Base-by-base conservation (phyloP, 257 asterid species). In the Orobanche coerulescens region DNA sequence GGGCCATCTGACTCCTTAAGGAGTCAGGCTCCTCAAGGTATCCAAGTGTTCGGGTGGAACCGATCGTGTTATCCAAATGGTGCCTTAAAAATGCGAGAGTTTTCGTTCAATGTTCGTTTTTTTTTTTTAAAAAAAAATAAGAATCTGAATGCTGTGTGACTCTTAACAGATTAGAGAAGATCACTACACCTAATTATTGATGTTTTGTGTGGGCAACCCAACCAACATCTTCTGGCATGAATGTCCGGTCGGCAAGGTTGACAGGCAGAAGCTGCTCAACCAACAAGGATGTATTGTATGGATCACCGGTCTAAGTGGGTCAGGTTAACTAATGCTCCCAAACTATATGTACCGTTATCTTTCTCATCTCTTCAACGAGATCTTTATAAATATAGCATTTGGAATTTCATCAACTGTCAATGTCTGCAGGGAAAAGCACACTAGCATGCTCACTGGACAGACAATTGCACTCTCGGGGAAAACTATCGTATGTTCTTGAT, bases 291-390 rank as follows among this genome's bases (percentile, higher is more conserved):
- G 96, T 71, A 80, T 91, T 52, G 94, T 91, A 58, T 91, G 98
- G 98, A 88, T 91, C 72, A 91, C 98, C 44, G 98, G 98, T 56
- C 92, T 91, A 50, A 91, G 98, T 70, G 98, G 98, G 72, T 91
- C 98, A 79, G 98, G 98, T 91, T 46, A 62, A 42, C 5, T 48
- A 64, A 23, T 42, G 12, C 47, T 26, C 8, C 15, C 22, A 1
- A 28, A 7, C 13, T 26, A 10, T 63, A 24, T 24, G 49, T 57
- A 9, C 3, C 31, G 28, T 46, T 50, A 8, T n/a, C 26, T 48
- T 59, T 61, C 1, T 16, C 43, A 25, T 42, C 36, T 24, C 24
- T 33, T 66, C 12, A n/a, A n/a, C n/a, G n/a, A n/a, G 13, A 8
- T 56, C 18, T 42, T n/a, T n/a, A n/a, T n/a, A n/a, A n/a, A n/a